phyloP scores from a whole-genome alignment of 1,284 basidiomycete species.

The Rhodofomes roseus region DNA sequence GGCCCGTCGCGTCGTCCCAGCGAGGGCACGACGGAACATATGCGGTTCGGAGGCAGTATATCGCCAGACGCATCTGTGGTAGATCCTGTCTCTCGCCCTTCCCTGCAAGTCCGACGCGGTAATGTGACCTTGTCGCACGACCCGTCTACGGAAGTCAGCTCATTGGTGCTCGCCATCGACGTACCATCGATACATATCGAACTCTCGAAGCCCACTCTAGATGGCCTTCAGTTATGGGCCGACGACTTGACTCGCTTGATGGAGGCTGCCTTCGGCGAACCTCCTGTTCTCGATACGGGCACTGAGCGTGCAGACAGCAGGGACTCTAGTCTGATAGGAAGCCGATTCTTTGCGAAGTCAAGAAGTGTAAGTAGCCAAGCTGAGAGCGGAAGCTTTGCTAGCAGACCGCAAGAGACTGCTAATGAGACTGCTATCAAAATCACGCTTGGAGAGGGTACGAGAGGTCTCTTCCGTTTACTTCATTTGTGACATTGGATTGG shows the following conservation, averaged over 20 bases:
- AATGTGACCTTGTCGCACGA: background rate
- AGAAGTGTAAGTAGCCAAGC: slow-evolving; percentile 38
- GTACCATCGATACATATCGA: slow-evolving; percentile 66
- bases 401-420: slow-evolving; percentile 14
- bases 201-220: slow-evolving; percentile 61
- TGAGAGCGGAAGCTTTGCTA: slow-evolving; percentile 29
- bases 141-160: slow-evolving; percentile 18
- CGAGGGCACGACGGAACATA: background rate
- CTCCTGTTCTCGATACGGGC: slow-evolving; percentile 17
- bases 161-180: slow-evolving; percentile 46
- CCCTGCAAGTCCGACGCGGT: slow-evolving; percentile 10
- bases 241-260: slow-evolving; percentile 78
- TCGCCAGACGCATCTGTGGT: slow-evolving; percentile 7
- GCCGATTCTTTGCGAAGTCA: slow-evolving; percentile 71
- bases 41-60: slow-evolving; percentile 12
- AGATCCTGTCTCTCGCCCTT: slow-evolving; percentile 6
- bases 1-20: slow-evolving; percentile 17
- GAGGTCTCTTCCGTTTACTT: background rate
- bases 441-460: slow-evolving; percentile 54
- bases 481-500: background rate
- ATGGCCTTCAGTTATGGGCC: slow-evolving; percentile 80
- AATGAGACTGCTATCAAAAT: slow-evolving; percentile 52
- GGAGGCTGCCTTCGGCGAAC: slow-evolving; percentile 33
- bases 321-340: slow-evolving; percentile 77
- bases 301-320: slow-evolving; percentile 39